Percentiles rank a stretch among this genome's conserved stretches.
Evolutionary conservation across 192 early-diverging fungal genomes (phyloP).

Genomic region (Fimicolochytrium jonesii): DNA sequence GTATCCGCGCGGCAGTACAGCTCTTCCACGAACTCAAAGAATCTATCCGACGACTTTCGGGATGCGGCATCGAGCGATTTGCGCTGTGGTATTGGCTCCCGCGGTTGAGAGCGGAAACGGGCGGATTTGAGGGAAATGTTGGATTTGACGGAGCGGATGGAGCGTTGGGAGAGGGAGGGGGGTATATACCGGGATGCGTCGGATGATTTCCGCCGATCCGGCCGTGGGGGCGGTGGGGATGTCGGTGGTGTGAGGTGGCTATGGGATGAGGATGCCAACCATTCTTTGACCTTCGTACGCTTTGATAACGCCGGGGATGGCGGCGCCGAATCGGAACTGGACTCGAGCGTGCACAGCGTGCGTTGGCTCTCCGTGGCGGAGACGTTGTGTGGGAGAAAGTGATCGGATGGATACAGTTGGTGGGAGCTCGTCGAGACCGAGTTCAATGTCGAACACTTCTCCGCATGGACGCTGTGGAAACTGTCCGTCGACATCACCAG

Average conservation of each 20-base stretch:
- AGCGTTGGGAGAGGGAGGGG: background rate
- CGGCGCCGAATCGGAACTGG: too few relatives aligned
- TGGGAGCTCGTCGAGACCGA: too few relatives aligned
- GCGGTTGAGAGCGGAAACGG: background rate
- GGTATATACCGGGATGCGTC: background rate
- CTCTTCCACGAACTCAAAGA: conserved; percentile 24
- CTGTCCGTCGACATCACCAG: too few relatives aligned
- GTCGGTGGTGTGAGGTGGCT: background rate
- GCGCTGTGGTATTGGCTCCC: background rate
- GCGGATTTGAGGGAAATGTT: background rate
- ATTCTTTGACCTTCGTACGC: background rate
- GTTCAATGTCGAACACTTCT: too few relatives aligned
- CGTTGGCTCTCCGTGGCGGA: too few relatives aligned
- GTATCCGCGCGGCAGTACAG: conserved; percentile 18
- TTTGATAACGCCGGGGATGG: background rate
- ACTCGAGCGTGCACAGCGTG: too few relatives aligned
- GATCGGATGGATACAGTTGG: too few relatives aligned
- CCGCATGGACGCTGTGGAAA: too few relatives aligned
- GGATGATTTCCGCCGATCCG: background rate
- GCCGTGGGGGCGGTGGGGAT: background rate
- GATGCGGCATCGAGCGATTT: conserved; percentile 21
- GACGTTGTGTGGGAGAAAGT: too few relatives aligned
- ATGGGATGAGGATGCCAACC: background rate
- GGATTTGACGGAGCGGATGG: background rate
- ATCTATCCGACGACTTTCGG: conserved; percentile 16